These are phyloP conservation scores for Talaromyces liani DNA, from an alignment of 495 filamentous ascomycete species.

Conservation along the genomic window DNA sequence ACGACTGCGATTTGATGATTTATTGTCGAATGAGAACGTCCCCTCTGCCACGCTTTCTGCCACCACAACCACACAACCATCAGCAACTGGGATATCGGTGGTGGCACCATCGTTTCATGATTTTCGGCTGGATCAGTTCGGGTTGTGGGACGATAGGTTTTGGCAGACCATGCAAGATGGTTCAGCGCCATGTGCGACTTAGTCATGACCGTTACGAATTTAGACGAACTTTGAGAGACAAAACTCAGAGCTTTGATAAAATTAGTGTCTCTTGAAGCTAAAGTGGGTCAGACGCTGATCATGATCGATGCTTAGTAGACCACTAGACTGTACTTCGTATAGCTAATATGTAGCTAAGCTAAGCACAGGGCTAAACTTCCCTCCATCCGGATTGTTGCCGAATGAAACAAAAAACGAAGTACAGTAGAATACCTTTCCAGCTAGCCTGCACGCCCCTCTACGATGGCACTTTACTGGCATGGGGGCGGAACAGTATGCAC, in stretches of 20 bases:
- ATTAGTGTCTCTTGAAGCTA: no score
- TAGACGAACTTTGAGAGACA: neutral
- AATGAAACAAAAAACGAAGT: neutral
- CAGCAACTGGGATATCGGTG: neutral
- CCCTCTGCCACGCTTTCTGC: slow-evolving; percentile 1
- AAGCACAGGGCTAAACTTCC: neutral
- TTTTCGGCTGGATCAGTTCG: slow-evolving; percentile 7
- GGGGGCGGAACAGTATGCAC: neutral
- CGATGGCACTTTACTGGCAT: neutral
- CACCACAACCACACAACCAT: neutral
- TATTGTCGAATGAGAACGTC: slow-evolving; percentile 6
- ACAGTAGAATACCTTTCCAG: neutral
- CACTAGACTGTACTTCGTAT: neutral
- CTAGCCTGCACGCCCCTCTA: neutral
- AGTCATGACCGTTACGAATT: neutral
- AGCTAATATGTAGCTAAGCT: neutral
- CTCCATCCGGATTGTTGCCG: neutral
- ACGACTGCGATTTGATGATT: neutral
- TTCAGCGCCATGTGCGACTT: neutral
- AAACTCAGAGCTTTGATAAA: no score
- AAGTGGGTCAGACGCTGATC: neutral
- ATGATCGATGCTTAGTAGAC: neutral
- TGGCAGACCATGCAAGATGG: slow-evolving; percentile 7
- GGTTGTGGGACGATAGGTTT: slow-evolving; percentile 6
- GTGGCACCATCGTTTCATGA: slow-evolving; percentile 6